Conservation (phyloP, 192 early-diverging fungal species). For the Mortierella antarctica region DNA sequence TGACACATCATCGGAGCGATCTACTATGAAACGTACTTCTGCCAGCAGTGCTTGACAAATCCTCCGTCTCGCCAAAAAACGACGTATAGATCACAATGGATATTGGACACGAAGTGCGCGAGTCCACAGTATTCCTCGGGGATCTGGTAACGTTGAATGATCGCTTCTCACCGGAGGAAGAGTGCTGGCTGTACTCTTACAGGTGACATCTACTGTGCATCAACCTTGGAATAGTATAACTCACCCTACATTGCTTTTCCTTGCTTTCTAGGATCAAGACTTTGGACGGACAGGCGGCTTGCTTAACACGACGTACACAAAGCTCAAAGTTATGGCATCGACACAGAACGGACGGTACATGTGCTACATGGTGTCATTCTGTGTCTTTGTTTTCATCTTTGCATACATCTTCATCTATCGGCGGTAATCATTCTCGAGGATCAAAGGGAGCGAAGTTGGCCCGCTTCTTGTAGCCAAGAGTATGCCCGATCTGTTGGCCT, state of each 20-base stretch:
- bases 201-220: not conserved
- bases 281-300: conserved; percentile 51
- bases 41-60: not conserved
- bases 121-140: conserved; percentile 32
- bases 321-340: conserved; percentile 49
- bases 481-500: too few species aligned
- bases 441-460: too few species aligned
- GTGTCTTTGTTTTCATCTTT: conserved; percentile 42
- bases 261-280: conserved; percentile 32
- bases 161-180: not conserved
- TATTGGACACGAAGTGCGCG: conserved; percentile 47
- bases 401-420: conserved; percentile 50
- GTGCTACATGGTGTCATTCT: conserved; percentile 54
- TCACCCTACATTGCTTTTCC: not conserved
- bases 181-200: not conserved
- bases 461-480: too few species aligned
- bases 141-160: conserved; percentile 21
- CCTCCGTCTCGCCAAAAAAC: not conserved
- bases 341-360: conserved; percentile 51
- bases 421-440: conserved; percentile 1
- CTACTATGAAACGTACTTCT: too few species aligned
- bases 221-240: not conserved
- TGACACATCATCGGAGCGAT: not conserved
- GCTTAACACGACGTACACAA: conserved; percentile 42
- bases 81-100: conserved; percentile 39